Conservation (phyloP, 2,329 filamentous ascomycete species). For the Botryotinia narcissicola region DNA sequence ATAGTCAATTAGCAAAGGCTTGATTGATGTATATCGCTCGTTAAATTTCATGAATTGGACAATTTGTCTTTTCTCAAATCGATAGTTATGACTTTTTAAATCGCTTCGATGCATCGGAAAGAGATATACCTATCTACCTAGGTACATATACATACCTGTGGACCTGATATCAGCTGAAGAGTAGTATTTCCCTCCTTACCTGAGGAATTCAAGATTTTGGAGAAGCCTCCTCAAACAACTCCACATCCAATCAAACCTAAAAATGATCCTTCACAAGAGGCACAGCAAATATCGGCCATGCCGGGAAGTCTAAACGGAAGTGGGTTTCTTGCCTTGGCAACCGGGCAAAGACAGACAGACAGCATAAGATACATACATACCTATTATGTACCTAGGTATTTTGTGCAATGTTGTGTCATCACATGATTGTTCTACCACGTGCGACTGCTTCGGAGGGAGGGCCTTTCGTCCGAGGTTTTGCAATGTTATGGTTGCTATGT, state of each 20-base stretch:
- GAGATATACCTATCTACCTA: not conserved
- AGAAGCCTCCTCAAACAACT: not conserved
- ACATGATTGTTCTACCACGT: slow-evolving; percentile 14
- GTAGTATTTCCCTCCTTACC: not conserved
- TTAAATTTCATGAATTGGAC: not conserved
- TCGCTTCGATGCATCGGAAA: not conserved
- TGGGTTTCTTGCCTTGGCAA: slow-evolving; percentile 1
- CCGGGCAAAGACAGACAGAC: not conserved
- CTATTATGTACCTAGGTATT: not conserved
- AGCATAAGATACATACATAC: not conserved
- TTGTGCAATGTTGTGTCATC: not conserved
- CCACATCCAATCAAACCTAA: slow-evolving; percentile 9
- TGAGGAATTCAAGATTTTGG: not conserved
- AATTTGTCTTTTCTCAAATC: not conserved
- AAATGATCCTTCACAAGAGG: not conserved
- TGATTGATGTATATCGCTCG: not conserved
- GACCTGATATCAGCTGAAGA: not conserved
- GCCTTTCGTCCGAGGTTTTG: slow-evolving; percentile 1
- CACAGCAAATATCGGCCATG: slow-evolving; percentile 4
- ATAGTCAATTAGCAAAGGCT: not conserved
- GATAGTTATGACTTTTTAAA: not conserved
- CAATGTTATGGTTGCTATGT: slow-evolving; percentile 11
- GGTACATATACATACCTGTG: not conserved
- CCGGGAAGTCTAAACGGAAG: not conserved
- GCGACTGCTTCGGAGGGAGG: not conserved